Evolutionary conservation across 495 filamentous ascomycete genomes (phyloP).

Genomic region (Aspergillus sparsus): DNA sequence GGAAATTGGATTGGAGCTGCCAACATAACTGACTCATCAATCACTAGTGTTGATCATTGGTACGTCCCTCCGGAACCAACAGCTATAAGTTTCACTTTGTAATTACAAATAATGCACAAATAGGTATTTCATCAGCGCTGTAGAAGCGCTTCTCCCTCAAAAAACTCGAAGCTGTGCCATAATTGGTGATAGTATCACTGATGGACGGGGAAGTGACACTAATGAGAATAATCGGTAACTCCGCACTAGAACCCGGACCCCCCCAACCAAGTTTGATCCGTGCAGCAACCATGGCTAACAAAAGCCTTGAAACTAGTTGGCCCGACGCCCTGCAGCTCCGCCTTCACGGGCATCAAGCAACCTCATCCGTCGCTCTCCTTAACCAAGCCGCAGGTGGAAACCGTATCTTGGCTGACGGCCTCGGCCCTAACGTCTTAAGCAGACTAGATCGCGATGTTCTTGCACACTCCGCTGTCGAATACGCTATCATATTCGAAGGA

Average conservation of each 20-base stretch:
- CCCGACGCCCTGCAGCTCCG: slow-evolving; percentile 62
- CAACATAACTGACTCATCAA: slow-evolving; percentile 44
- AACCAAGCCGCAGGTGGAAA: slow-evolving; percentile 80
- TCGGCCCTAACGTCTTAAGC: slow-evolving; percentile 61
- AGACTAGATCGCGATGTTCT: slow-evolving; percentile 68
- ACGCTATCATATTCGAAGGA: slow-evolving; percentile 70
- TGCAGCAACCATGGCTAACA: not conserved
- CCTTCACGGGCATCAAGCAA: slow-evolving; percentile 51
- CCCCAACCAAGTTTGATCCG: not conserved
- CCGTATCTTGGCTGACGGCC: slow-evolving; percentile 60
- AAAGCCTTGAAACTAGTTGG: slow-evolving; percentile 46
- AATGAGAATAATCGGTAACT: slow-evolving; percentile 65
- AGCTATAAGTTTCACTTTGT: not conserved
- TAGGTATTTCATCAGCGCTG: slow-evolving; percentile 61
- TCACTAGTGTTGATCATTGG: slow-evolving; percentile 34
- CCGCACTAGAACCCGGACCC: not conserved
- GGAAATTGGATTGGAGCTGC: slow-evolving; percentile 56
- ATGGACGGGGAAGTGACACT: slow-evolving; percentile 64
- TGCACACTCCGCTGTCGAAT: slow-evolving; percentile 54
- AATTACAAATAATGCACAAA: not conserved
- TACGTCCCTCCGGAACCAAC: slow-evolving; percentile 7
- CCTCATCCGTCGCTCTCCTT: slow-evolving; percentile 51
- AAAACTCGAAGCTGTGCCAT: slow-evolving; percentile 54
- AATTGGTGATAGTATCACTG: slow-evolving; percentile 74
- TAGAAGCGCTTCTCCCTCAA: slow-evolving; percentile 58